Evolutionary conservation across 2,329 filamentous ascomycete genomes (phyloP).

Genomic region (Phaeoacremonium minimum): DNA sequence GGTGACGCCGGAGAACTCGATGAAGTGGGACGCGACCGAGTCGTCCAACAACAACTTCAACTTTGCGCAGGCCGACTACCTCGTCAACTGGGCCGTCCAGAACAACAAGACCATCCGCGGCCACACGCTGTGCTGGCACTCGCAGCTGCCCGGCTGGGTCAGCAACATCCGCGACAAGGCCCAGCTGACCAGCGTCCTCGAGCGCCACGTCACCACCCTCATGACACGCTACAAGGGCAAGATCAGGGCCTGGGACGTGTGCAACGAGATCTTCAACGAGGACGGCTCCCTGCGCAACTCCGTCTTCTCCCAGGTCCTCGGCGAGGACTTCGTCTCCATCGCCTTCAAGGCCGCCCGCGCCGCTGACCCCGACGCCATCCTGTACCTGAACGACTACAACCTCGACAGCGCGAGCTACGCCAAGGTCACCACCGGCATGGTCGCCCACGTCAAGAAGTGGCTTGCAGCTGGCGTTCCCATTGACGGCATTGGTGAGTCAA

Average conservation of each 20-base stretch:
- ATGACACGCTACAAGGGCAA: slow-evolving; percentile 59
- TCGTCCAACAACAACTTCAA: slow-evolving; percentile 45
- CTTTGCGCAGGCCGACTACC: slow-evolving; percentile 51
- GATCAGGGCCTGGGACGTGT: slow-evolving; percentile 59
- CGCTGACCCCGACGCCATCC: slow-evolving; percentile 62
- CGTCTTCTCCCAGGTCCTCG: slow-evolving; percentile 65
- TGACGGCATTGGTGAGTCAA: slow-evolving; percentile 47
- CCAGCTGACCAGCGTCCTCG: slow-evolving; percentile 49
- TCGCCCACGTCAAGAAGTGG: slow-evolving; percentile 59
- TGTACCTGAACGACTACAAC: slow-evolving; percentile 76
- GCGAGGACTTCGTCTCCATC: slow-evolving; percentile 65
- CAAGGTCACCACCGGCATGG: slow-evolving; percentile 53
- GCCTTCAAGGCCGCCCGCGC: slow-evolving; percentile 65
- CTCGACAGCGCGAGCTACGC: slow-evolving; percentile 54
- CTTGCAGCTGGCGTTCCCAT: slow-evolving; percentile 57
- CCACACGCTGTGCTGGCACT: slow-evolving; percentile 65
- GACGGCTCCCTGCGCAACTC: slow-evolving; percentile 53
- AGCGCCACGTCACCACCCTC: slow-evolving; percentile 55
- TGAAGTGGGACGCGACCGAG: slow-evolving; percentile 64
- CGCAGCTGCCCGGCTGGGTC: slow-evolving; percentile 57
- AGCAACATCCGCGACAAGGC: slow-evolving; percentile 44
- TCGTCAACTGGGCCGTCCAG: slow-evolving; percentile 59
- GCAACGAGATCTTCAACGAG: slow-evolving; percentile 63
- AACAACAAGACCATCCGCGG: slow-evolving; percentile 58
- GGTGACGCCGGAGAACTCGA: slow-evolving; percentile 64